Conservation (phyloP, 2,329 filamentous ascomycete genomes). For the Purpureocillium takamizusanense region DNA sequence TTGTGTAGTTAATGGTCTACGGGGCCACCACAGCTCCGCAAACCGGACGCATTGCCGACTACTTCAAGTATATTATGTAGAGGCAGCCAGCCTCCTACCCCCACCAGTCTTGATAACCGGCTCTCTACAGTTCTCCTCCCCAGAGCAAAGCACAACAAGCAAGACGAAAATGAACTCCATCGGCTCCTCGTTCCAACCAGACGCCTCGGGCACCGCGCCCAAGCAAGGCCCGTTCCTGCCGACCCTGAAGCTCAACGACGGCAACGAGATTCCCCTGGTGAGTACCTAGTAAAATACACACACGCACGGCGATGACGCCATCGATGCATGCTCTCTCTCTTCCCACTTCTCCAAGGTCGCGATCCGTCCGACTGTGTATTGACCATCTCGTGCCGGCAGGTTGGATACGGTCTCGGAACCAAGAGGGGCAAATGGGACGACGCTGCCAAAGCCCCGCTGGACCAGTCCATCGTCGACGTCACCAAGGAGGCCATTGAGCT, state of each 20-base stretch:
- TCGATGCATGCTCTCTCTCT: too few species aligned
- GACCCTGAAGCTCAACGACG: constrained; percentile 62
- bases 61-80: too few species aligned
- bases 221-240: constrained; percentile 39
- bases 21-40: too few species aligned
- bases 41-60: too few species aligned
- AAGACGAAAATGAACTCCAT: constrained; percentile 32
- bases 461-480: constrained; percentile 40
- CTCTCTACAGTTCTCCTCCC: neutral
- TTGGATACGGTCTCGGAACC: constrained; percentile 66
- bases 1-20: too few species aligned
- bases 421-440: constrained; percentile 42
- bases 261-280: constrained; percentile 62
- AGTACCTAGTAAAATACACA: too few species aligned
- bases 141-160: neutral
- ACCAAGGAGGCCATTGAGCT: constrained; percentile 55
- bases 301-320: too few species aligned
- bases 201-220: constrained; percentile 27
- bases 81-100: too few species aligned
- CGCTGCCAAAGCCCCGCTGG: constrained; percentile 34
- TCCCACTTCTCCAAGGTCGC: too few species aligned
- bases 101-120: too few species aligned
- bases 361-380: too few species aligned
- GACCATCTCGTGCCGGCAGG: constrained; percentile 28
- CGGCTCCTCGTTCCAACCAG: constrained; percentile 26